A percentile compares a stretch with the other conserved stretches of the same genome.
Evolutionary conservation across 169 alveolate genomes (phyloP).

Genomic region (Cryptosporidium viatorum): DNA sequence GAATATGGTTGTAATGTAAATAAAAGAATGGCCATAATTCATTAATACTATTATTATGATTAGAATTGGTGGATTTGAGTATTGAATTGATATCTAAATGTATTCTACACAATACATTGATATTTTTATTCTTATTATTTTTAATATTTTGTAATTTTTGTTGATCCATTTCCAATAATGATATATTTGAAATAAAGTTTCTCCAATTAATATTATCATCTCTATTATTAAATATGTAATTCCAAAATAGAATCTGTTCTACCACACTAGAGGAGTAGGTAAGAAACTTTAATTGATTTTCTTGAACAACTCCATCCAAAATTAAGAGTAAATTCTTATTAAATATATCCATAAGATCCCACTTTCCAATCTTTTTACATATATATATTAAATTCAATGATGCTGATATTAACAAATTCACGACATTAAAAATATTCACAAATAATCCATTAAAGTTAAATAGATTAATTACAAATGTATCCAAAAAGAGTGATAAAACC

Average conservation of each 20-base stretch:
- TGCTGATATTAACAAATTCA: background rate
- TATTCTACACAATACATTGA: constrained; percentile 27
- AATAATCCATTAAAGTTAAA: background rate
- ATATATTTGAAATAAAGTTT: constrained; percentile 15
- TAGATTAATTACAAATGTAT: background rate
- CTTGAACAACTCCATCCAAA: background rate
- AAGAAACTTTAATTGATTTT: constrained; percentile 21
- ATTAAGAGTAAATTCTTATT: background rate
- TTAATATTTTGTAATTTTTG: constrained; percentile 9
- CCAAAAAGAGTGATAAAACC: background rate
- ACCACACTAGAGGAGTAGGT: background rate
- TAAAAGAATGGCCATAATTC: constrained; percentile 37
- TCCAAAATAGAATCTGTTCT: constrained; percentile 1
- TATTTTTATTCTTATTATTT: background rate
- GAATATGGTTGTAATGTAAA: background rate
- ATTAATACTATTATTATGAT: background rate
- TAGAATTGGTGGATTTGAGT: background rate
- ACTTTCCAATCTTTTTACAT: background rate
- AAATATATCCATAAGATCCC: background rate
- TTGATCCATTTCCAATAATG: constrained; percentile 43
- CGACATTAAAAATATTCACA: background rate
- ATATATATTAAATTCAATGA: background rate
- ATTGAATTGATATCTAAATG: background rate
- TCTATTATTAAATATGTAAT: background rate
- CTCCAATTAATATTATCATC: background rate